Conservation (phyloP, 805 yeast species). For the Nakazawaea pomicola region DNA sequence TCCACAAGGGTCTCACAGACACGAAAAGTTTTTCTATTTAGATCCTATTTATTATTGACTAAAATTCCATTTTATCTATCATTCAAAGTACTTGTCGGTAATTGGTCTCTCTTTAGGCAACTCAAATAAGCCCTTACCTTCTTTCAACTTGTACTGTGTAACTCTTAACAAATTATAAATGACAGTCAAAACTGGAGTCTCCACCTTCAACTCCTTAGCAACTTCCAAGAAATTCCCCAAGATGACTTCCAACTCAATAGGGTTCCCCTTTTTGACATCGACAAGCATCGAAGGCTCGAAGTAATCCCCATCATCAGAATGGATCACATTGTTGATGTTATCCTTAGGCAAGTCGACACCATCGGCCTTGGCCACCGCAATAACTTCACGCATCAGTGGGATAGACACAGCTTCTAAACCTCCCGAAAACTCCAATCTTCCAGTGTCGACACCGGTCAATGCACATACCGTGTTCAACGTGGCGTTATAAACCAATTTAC, state of each 20-base stretch:
- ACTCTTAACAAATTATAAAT: conserved; percentile 56
- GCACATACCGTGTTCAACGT: conserved; percentile 60
- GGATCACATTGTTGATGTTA: conserved; percentile 44
- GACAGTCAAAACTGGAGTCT: conserved; percentile 54
- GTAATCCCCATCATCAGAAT: conserved; percentile 53
- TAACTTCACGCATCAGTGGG: conserved; percentile 68
- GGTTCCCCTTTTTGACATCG: conserved; percentile 60
- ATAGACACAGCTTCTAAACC: conserved; percentile 33
- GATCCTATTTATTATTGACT: no score
- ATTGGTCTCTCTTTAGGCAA: conserved; percentile 40
- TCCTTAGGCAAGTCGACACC: conserved; percentile 50
- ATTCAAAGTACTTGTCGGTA: conserved; percentile 14
- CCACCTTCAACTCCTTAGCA: conserved; percentile 42
- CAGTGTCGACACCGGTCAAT: conserved; percentile 54
- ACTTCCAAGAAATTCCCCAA: conserved; percentile 57
- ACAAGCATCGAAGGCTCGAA: conserved; percentile 73
- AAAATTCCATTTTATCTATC: no score
- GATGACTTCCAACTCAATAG: conserved; percentile 68
- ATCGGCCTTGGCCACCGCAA: conserved; percentile 63
- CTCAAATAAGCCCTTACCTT: conserved; percentile 40
- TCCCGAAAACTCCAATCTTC: conserved; percentile 41
- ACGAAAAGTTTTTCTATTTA: no score
- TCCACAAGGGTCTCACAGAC: no score
- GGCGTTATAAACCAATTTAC: conserved; percentile 66
- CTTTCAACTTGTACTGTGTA: conserved; percentile 59